Percentiles rank a stretch among this genome's conserved stretches.
Evolutionary conservation across 192 early-diverging fungal species (phyloP).

Genomic region (Mortierella alpina): DNA sequence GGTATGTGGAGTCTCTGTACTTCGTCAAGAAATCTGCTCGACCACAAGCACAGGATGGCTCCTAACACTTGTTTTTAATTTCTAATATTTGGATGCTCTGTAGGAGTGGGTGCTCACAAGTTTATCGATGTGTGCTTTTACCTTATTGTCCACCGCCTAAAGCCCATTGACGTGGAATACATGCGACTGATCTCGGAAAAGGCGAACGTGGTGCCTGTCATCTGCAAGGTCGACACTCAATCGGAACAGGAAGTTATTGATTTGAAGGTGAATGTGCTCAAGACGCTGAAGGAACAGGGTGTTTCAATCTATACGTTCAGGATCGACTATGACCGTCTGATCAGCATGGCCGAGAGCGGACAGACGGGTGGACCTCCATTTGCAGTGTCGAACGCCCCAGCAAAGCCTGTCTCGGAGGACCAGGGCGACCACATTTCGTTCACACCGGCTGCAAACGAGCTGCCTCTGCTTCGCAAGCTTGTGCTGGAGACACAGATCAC

Average conservation of each 20-base stretch:
- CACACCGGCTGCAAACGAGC: slow-evolving; percentile 50
- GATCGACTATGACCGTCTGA: slow-evolving; percentile 58
- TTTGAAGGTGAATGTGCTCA: slow-evolving; percentile 65
- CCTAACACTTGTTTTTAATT: background rate
- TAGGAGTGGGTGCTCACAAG: slow-evolving; percentile 54
- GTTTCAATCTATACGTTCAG: slow-evolving; percentile 73
- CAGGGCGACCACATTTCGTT: slow-evolving; percentile 25
- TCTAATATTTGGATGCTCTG: background rate
- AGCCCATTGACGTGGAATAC: slow-evolving; percentile 79
- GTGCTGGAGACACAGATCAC: slow-evolving; percentile 65
- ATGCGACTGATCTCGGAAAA: slow-evolving; percentile 67
- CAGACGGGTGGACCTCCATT: slow-evolving; percentile 66
- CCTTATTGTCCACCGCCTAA: slow-evolving; percentile 65
- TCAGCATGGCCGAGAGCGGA: slow-evolving; percentile 56
- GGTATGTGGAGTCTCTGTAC: slow-evolving; percentile 7
- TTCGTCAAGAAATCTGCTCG: background rate
- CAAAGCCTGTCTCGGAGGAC: slow-evolving; percentile 10
- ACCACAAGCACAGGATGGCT: background rate
- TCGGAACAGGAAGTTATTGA: slow-evolving; percentile 59
- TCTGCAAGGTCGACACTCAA: slow-evolving; percentile 73
- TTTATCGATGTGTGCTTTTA: slow-evolving; percentile 66
- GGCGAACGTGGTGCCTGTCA: slow-evolving; percentile 73
- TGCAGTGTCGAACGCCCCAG: slow-evolving; percentile 47
- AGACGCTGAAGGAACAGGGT: slow-evolving; percentile 59
- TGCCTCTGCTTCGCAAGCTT: slow-evolving; percentile 58